phyloP scores from a whole-genome alignment of 2,329 filamentous ascomycete genomes.

The Amylocarpus encephaloides region DNA sequence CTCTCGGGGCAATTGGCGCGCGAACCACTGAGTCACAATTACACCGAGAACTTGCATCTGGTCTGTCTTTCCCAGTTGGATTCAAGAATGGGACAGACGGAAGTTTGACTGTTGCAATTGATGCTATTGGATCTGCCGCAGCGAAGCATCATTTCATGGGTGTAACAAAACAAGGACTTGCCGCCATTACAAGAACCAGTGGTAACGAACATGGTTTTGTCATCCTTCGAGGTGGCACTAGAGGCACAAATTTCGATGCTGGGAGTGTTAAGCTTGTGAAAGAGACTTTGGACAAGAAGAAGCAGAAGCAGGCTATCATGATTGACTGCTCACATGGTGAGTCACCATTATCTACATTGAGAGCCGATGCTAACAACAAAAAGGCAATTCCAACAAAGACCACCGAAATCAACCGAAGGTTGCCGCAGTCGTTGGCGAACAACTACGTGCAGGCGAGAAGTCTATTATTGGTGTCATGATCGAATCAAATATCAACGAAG shows the following conservation, averaged over 20 bases:
- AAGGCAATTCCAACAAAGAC: constrained; percentile 94
- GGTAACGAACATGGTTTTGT: constrained; percentile 98
- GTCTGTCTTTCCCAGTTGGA: constrained; percentile 92
- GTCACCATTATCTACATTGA: constrained; percentile 25
- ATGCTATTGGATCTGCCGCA: constrained; percentile 83
- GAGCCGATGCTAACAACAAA: constrained; percentile 7
- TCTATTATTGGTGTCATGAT: constrained; percentile 97
- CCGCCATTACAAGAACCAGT: constrained; percentile 85
- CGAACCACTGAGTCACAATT: constrained; percentile 95
- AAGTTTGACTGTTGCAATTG: constrained; percentile 82
- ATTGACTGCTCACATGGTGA: constrained; percentile 94
- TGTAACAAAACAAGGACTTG: constrained; percentile 94
- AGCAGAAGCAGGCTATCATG: constrained; percentile 86
- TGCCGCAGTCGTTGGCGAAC: constrained; percentile 71
- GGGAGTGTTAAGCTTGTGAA: constrained; percentile 74
- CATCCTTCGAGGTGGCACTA: constrained; percentile 85
- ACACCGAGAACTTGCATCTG: constrained; percentile 90
- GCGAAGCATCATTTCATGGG: constrained; percentile 96
- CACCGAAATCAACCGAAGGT: constrained; percentile 97
- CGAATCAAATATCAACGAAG: constrained; percentile 93
- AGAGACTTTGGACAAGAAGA: constrained; percentile 73
- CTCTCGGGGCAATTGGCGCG: constrained; percentile 89
- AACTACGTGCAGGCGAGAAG: constrained; percentile 80
- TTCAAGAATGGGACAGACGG: constrained; percentile 99
- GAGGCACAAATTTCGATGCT: constrained; percentile 89